Conservation (phyloP, 257 asterid genomes). For the Nicotiana benthamiana region DNA sequence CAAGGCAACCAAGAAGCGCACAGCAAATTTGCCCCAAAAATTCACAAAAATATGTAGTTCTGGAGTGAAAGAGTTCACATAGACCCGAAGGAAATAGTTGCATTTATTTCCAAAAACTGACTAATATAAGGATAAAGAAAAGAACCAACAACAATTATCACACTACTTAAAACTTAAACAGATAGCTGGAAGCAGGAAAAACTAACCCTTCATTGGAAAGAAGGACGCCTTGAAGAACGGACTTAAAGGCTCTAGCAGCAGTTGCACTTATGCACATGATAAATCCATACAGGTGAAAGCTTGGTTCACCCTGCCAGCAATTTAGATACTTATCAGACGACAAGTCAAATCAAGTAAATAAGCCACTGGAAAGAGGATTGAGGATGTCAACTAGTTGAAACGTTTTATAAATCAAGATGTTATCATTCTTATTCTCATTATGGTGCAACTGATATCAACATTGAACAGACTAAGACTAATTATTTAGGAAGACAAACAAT, state of each 20-base stretch:
- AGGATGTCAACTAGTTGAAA: not conserved
- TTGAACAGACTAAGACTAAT: not conserved
- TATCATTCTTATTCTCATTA: not conserved
- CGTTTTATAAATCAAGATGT: not conserved
- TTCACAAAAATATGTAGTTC: not conserved
- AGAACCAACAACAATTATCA: not conserved
- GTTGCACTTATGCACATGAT: slow-evolving; percentile 34
- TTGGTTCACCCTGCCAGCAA: slow-evolving; percentile 28
- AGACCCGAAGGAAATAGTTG: not conserved
- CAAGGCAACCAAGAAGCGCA: not conserved
- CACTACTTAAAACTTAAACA: not conserved
- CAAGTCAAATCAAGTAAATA: not conserved
- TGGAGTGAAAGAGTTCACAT: not conserved
- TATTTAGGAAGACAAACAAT: not conserved
- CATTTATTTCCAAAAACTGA: not conserved
- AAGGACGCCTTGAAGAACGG: slow-evolving; percentile 31
- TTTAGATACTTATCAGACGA: not conserved
- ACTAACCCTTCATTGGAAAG: slow-evolving; percentile 35
- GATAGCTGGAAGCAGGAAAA: not conserved
- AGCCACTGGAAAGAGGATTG: slow-evolving; percentile 1
- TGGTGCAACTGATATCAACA: not conserved
- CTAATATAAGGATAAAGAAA: not conserved
- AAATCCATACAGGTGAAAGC: slow-evolving; percentile 34
- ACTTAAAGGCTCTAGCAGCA: slow-evolving; percentile 33
- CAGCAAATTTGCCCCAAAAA: not conserved